These are phyloP conservation scores for Trapa bicornis DNA, from an alignment of 345 rosid genomes.

Conservation along the genomic window DNA sequence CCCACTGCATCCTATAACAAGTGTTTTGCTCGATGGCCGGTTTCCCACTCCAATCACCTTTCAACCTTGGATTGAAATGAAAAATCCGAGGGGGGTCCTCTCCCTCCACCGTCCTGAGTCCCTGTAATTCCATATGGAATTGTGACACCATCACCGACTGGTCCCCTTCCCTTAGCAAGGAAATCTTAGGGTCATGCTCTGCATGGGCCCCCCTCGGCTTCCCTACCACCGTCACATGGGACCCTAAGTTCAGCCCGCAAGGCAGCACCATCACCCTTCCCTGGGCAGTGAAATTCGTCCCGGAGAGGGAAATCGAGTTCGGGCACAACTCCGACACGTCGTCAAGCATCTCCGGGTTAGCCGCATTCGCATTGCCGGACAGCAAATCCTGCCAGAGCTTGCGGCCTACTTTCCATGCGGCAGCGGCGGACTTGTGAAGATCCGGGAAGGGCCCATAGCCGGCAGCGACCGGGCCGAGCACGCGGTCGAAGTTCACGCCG, in stretches of 20 bases:
- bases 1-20: conserved; percentile 96
- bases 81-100: conserved; percentile 90
- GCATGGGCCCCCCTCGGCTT: conserved; percentile 58
- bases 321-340: conserved; percentile 47
- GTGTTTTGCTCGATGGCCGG: conserved; percentile 94
- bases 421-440: conserved; percentile 58
- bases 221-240: conserved; percentile 73
- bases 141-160: conserved; percentile 53
- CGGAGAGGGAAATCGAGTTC: conserved; percentile 45
- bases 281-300: conserved; percentile 38
- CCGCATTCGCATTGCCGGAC: conserved; percentile 26
- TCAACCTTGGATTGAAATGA: conserved; percentile 84
- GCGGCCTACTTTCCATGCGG: conserved; percentile 62
- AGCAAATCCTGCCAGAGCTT: conserved; percentile 59
- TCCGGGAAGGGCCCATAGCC: conserved; percentile 35
- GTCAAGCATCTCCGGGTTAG: conserved; percentile 7
- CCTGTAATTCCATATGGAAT: conserved; percentile 79
- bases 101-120: conserved; percentile 73
- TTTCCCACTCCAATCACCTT: conserved; percentile 75
- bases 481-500: conserved; percentile 33
- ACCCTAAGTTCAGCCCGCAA: conserved; percentile 77
- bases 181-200: conserved; percentile 46
- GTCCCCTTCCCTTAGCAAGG: conserved; percentile 31
- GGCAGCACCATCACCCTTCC: conserved; percentile 55
- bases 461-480: conserved; percentile 38